Evolutionary conservation across 441 rosid species (phyloP), one percentile per base, ranked within the genome.

Genomic region (Codiaeum variegatum): DNA sequence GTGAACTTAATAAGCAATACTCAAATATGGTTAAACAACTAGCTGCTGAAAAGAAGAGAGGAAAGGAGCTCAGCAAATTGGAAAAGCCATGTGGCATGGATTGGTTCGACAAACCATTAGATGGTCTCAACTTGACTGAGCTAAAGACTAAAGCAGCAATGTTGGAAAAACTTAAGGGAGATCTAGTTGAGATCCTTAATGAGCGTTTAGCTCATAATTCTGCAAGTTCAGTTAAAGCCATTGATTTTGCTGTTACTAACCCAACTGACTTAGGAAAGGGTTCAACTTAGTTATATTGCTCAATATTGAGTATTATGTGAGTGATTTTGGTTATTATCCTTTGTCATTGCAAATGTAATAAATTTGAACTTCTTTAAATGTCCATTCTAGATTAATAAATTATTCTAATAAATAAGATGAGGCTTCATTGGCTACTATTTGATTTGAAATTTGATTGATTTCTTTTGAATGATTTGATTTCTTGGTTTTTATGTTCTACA

Each of bases 51-150:
- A 74, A 73, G 40, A 73, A 58, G 71, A 72, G 64, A n/a, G 64
- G 36, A 3, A 36, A 67, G 40, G 64, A 46, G 32, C 67, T 76
- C 16, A 44, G 42, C 38, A 28, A 62, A 32, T 28, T 8, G 75
- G 51, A 1, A 32, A 49, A 52, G 62, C 67, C 23, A 1, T 6
- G 15, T 46, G 46, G 26, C 62, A 42, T 19, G n/a, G 1, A 4
- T 4, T 70, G 69, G 77, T 10, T 73, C 18, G 28, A 29, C 13
- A 71, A 34, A 28, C 77, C 78, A 24, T 0, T 75, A 13, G 73
- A 74, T 18, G 76, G 78, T 10, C 76, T 81, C 49, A 76, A 19
- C 64, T 2, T 56, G 28, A 54, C 63, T 2, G 83, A 83, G 76
- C 23, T 75, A 21, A 1, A 13, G 44, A 24, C 44, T 3, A 18